These are phyloP conservation scores for Purpureocillium takamizusanense DNA, from an alignment of 2,329 filamentous ascomycete genomes.

Conservation along the genomic window DNA sequence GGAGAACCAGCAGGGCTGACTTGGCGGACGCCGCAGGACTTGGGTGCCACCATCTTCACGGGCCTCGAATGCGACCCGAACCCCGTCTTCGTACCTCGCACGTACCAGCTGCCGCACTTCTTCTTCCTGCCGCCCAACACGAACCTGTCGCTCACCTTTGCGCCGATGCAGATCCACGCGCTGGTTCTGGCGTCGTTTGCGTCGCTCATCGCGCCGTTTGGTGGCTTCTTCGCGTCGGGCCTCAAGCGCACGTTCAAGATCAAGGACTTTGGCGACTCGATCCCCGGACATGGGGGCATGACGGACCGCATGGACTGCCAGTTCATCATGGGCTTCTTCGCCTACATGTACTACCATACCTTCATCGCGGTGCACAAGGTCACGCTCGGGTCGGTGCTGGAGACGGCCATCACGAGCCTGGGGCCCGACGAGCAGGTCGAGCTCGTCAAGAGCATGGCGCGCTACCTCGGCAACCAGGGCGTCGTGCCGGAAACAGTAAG, in stretches of 20 bases:
- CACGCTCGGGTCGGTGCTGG: constrained; percentile 77
- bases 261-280: constrained; percentile 98
- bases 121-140: constrained; percentile 56
- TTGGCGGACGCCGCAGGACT: constrained; percentile 41
- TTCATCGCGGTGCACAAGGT: constrained; percentile 89
- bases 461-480: constrained; percentile 59
- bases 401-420: constrained; percentile 85
- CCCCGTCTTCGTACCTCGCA: constrained; percentile 76
- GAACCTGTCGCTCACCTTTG: constrained; percentile 60
- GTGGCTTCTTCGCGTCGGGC: constrained; percentile 95
- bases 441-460: constrained; percentile 54
- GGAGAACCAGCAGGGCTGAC: neutral
- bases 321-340: constrained; percentile 99
- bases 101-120: constrained; percentile 64
- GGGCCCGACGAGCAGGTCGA: constrained; percentile 84
- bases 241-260: constrained; percentile 99
- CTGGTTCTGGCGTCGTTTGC: constrained; percentile 87
- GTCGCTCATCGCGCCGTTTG: constrained; percentile 92
- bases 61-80: constrained; percentile 86
- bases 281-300: constrained; percentile 94
- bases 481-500: constrained; percentile 22
- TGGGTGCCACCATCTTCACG: constrained; percentile 87
- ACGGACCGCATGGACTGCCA: constrained; percentile 99
- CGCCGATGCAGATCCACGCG: constrained; percentile 90
- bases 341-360: constrained; percentile 97